phyloP scores from a whole-genome alignment of 2,329 filamentous ascomycete genomes.

The Epichloe sp. region DNA sequence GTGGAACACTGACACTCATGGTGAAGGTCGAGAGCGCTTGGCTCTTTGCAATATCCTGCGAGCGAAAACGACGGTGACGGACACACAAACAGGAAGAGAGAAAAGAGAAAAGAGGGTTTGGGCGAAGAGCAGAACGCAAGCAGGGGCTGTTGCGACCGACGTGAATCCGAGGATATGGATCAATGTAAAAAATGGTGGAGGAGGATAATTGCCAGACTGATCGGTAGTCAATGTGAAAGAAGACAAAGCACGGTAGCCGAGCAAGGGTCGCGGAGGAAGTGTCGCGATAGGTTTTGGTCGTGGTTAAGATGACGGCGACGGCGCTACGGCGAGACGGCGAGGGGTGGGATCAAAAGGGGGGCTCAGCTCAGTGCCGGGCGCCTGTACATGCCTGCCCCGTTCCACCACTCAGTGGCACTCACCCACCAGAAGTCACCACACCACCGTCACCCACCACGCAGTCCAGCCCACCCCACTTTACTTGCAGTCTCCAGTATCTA shows the following conservation, averaged over 20 bases:
- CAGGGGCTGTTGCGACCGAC: background rate
- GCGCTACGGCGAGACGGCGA: background rate
- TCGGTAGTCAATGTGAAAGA: background rate
- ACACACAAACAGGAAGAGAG: background rate
- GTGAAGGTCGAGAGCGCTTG: constrained; percentile 8
- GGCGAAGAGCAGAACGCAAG: background rate
- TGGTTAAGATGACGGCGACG: background rate
- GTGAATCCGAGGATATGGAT: background rate
- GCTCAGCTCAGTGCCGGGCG: background rate
- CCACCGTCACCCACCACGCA: too few species aligned
- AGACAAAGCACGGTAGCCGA: background rate
- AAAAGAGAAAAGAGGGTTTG: background rate
- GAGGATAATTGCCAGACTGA: background rate
- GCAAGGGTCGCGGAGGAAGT: constrained; percentile 1
- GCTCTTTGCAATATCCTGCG: background rate
- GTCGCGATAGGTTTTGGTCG: background rate
- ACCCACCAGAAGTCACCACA: too few species aligned
- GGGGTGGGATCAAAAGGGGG: background rate
- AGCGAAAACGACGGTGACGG: background rate
- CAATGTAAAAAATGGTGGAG: background rate
- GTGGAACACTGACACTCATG: constrained; percentile 18
- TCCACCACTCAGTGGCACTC: background rate
- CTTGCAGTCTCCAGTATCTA: too few species aligned
- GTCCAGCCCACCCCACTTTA: too few species aligned
- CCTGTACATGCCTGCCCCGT: background rate